A percentile compares a stretch with the other conserved stretches of the same genome.
phyloP scores from a whole-genome alignment of 116 monocot genomes.

The Phalaenopsis hybrid region DNA sequence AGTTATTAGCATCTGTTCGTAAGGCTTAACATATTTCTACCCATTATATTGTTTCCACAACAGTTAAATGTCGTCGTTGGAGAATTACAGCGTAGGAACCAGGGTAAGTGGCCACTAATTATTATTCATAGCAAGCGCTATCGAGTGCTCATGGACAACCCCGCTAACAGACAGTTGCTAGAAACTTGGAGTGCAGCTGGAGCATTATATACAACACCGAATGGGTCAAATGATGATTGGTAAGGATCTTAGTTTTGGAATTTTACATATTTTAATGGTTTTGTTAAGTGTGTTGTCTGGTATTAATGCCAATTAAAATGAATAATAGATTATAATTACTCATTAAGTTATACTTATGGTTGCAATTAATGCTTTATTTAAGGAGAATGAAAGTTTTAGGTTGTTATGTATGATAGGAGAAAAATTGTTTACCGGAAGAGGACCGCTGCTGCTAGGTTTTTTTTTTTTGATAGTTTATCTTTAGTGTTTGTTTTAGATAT shows the following conservation, averaged over 20 bases:
- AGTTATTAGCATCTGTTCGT: background rate
- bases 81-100: conserved; percentile 35
- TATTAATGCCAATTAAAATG: background rate
- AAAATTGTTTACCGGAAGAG: too few relatives aligned
- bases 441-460: too few relatives aligned
- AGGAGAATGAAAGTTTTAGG: too few relatives aligned
- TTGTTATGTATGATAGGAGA: too few relatives aligned
- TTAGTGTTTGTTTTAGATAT: too few relatives aligned
- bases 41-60: conserved; percentile 33
- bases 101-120: conserved; percentile 69
- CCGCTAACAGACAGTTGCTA: conserved; percentile 41
- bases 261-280: background rate
- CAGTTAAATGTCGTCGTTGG: conserved; percentile 74
- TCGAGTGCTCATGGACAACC: conserved; percentile 52
- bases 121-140: conserved; percentile 78
- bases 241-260: conserved; percentile 17
- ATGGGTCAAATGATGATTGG: conserved; percentile 99
- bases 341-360: too few relatives aligned
- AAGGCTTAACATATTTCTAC: background rate
- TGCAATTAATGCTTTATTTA: too few relatives aligned
- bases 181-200: conserved; percentile 61
- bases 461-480: too few relatives aligned
- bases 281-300: background rate
- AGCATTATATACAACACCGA: conserved; percentile 75
- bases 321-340: background rate